These are phyloP conservation scores for Tephrocybe sp. DNA, from an alignment of 768 basidiomycete genomes.

Conservation along the genomic window DNA sequence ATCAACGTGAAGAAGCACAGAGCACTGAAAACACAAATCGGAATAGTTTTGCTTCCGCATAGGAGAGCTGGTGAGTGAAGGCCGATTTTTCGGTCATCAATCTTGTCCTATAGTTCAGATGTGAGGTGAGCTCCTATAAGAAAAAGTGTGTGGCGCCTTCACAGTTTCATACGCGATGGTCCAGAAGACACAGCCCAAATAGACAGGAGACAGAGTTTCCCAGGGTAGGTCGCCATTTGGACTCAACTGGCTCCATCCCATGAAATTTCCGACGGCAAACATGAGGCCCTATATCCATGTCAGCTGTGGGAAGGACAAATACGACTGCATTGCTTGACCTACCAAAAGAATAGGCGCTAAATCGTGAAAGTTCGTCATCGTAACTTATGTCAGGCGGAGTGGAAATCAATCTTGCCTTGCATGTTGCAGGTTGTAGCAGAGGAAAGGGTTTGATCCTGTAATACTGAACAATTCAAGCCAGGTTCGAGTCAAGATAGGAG, in stretches of 20 bases:
- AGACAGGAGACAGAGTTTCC: conserved; percentile 23
- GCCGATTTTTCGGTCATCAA: conserved; percentile 54
- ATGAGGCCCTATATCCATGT: conserved; percentile 27
- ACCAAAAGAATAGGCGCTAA: conserved; percentile 31
- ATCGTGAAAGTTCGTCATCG: background rate
- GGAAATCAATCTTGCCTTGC: too few relatives aligned
- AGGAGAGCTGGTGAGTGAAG: conserved; percentile 61
- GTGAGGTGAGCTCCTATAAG: background rate
- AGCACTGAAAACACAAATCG: conserved; percentile 46
- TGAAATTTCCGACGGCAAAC: conserved; percentile 31
- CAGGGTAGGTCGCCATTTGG: conserved; percentile 22
- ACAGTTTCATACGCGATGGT: conserved; percentile 32
- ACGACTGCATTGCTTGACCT: background rate
- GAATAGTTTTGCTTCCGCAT: conserved; percentile 45
- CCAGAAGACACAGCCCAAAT: conserved; percentile 27
- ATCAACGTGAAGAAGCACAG: conserved; percentile 44
- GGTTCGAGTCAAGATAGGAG: too few relatives aligned
- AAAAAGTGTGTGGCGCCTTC: conserved; percentile 16
- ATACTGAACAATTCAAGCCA: too few relatives aligned
- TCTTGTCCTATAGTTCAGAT: conserved; percentile 44
- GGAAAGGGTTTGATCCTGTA: too few relatives aligned
- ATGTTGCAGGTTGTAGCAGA: too few relatives aligned
- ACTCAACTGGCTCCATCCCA: conserved; percentile 30
- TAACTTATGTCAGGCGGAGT: too few relatives aligned
- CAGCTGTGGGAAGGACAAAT: background rate